phyloP scores from a whole-genome alignment of 1,284 basidiomycete species.

The Trichosporon sp. region DNA sequence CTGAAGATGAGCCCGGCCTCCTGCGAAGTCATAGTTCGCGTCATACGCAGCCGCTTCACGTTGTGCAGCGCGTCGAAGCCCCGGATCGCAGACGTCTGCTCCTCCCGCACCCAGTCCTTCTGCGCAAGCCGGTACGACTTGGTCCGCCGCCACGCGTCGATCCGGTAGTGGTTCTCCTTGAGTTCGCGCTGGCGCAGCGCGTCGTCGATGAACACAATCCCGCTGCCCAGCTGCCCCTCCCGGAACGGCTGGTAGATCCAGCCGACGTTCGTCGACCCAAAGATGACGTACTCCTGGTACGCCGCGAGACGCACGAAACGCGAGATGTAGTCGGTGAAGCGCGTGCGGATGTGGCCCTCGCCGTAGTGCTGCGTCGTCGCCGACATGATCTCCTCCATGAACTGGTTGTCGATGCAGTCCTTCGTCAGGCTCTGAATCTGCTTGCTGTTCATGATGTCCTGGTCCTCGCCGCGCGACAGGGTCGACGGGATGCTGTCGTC shows the following conservation, averaged over 20 bases:
- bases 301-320: constrained; percentile 72
- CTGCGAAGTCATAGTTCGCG: constrained; percentile 58
- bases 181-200: constrained; percentile 59
- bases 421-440: constrained; percentile 49
- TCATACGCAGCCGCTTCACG: constrained; percentile 61
- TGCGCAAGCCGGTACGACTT: constrained; percentile 62
- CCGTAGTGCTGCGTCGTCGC: constrained; percentile 71
- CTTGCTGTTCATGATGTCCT: constrained; percentile 7
- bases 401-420: constrained; percentile 71
- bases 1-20: constrained; percentile 74
- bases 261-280: constrained; percentile 63
- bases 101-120: constrained; percentile 56
- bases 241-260: constrained; percentile 51
- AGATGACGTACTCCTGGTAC: constrained; percentile 69
- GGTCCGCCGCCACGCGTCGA: constrained; percentile 73
- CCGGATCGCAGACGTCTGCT: constrained; percentile 55
- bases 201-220: constrained; percentile 66
- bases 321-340: constrained; percentile 69
- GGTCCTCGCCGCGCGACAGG: constrained; percentile 3
- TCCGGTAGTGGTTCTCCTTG: constrained; percentile 62
- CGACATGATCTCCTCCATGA: constrained; percentile 83
- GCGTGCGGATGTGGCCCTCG: constrained; percentile 68
- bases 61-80: constrained; percentile 71
- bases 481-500: constrained; percentile 10
- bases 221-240: constrained; percentile 59